A percentile compares a stretch with the other conserved stretches of the same genome.
phyloP scores from a whole-genome alignment of 495 filamentous ascomycete species.

The Cryomyces antarcticus region DNA sequence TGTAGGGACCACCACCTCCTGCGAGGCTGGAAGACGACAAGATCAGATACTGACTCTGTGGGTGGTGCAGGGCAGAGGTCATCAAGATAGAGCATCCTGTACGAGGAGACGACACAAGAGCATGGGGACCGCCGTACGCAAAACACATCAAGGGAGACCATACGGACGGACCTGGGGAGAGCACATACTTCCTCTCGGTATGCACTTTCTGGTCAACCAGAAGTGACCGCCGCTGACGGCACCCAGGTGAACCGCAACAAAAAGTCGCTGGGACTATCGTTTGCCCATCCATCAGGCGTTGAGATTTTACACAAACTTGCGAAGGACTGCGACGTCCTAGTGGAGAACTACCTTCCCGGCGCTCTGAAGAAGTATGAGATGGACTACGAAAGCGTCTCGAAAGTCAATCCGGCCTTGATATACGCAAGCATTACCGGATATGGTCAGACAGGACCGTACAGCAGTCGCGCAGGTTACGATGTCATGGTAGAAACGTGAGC shows the following conservation, averaged over 20 bases:
- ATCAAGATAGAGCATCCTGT: slow-evolving; percentile 94
- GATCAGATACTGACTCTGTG: slow-evolving; percentile 1
- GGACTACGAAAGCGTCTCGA: slow-evolving; percentile 58
- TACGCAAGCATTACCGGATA: slow-evolving; percentile 57
- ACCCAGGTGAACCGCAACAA: slow-evolving; percentile 84
- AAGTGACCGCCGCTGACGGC: background rate
- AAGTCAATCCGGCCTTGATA: slow-evolving; percentile 62
- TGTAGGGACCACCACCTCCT: slow-evolving; percentile 15
- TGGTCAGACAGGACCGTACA: slow-evolving; percentile 86
- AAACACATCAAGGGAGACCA: slow-evolving; percentile 31
- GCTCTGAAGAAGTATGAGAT: slow-evolving; percentile 78
- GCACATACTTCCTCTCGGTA: slow-evolving; percentile 85
- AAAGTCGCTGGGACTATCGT: slow-evolving; percentile 80
- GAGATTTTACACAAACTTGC: slow-evolving; percentile 71
- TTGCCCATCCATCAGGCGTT: slow-evolving; percentile 63
- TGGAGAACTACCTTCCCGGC: slow-evolving; percentile 91
- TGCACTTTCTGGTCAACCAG: background rate
- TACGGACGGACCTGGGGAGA: slow-evolving; percentile 54
- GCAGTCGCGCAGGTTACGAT: slow-evolving; percentile 79
- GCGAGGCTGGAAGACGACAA: slow-evolving; percentile 5
- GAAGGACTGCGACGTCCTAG: slow-evolving; percentile 71
- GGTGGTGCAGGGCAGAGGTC: slow-evolving; percentile 53
- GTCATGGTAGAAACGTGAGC: slow-evolving; percentile 85
- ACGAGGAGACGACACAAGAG: slow-evolving; percentile 81
- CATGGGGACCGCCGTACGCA: slow-evolving; percentile 93